Percentiles rank a stretch among this genome's conserved stretches.
Evolutionary conservation across 1,284 basidiomycete species (phyloP).

Genomic region (Peniophora sp.): DNA sequence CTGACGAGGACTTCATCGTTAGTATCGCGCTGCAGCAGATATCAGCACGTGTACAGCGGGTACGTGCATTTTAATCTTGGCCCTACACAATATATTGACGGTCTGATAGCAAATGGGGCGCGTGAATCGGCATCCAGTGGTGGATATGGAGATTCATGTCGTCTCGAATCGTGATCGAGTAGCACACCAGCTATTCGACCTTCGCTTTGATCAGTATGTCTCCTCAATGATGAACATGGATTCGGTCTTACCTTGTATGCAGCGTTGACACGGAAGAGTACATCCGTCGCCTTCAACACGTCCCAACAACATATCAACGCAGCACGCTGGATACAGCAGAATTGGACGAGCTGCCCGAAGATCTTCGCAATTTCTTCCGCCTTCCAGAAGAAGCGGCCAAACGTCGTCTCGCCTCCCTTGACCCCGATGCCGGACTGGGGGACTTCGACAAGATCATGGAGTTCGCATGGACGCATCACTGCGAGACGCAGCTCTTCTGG

Average conservation of each 20-base stretch:
- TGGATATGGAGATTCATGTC: conserved; percentile 54
- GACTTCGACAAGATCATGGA: conserved; percentile 14
- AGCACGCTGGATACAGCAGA: conserved; percentile 19
- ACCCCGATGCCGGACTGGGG: background rate
- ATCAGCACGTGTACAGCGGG: conserved; percentile 41
- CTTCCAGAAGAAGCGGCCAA: background rate
- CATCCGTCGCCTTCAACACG: conserved; percentile 40
- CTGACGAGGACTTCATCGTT: conserved; percentile 37
- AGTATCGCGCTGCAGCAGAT: conserved; percentile 60
- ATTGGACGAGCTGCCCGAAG: conserved; percentile 2
- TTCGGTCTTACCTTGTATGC: background rate
- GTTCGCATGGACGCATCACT: conserved; percentile 33
- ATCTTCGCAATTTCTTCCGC: conserved; percentile 1
- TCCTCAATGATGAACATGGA: background rate
- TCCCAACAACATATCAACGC: conserved; percentile 30
- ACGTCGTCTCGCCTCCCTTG: conserved; percentile 5
- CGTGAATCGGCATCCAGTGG: conserved; percentile 40
- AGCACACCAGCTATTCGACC: conserved; percentile 55
- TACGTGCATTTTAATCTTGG: conserved; percentile 17
- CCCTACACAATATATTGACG: background rate
- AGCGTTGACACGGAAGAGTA: conserved; percentile 52
- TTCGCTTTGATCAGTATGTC: conserved; percentile 59
- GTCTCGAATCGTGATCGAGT: conserved; percentile 59
- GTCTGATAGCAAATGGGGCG: conserved; percentile 47
- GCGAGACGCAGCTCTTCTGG: conserved; percentile 45